A percentile compares a stretch with the other conserved stretches of the same genome.
These are phyloP conservation scores for Aspergillus sp. DNA, from an alignment of 2,329 filamentous ascomycete genomes.

Conservation along the genomic window DNA sequence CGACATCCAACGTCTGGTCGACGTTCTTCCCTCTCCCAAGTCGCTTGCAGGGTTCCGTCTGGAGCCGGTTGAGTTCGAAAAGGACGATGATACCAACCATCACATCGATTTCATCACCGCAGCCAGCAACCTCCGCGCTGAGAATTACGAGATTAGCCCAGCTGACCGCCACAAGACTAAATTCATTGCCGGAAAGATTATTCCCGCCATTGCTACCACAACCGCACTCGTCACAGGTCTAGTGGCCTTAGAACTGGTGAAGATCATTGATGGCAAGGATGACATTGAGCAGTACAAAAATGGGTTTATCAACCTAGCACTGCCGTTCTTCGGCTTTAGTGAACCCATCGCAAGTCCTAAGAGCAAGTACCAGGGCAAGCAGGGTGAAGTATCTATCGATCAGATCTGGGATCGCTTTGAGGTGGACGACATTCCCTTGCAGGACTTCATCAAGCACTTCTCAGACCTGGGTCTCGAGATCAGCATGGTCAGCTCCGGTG, in stretches of 20 bases:
- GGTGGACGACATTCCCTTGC: constrained; percentile 78
- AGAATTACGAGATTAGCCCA: constrained; percentile 95
- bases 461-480: constrained; percentile 76
- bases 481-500: constrained; percentile 95
- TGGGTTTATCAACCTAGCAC: constrained; percentile 91
- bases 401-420: constrained; percentile 99
- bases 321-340: constrained; percentile 98
- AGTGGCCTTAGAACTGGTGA: constrained; percentile 90
- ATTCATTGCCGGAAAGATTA: constrained; percentile 99
- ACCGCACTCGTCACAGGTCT: constrained; percentile 93
- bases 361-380: constrained; percentile 78
- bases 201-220: constrained; percentile 95
- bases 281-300: constrained; percentile 99
- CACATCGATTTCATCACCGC: constrained; percentile 99
- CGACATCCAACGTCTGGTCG: constrained; percentile 72
- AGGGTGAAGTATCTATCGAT: constrained; percentile 78
- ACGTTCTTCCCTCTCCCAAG: constrained; percentile 74
- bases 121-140: constrained; percentile 90
- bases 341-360: constrained; percentile 94
- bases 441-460: constrained; percentile 81
- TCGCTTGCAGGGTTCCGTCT: constrained; percentile 85
- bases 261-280: constrained; percentile 93
- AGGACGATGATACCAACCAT: constrained; percentile 96
- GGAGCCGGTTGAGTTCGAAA: constrained; percentile 92
- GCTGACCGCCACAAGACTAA: constrained; percentile 98